Evolutionary conservation across 1,284 basidiomycete genomes (phyloP).

Genomic region (Apiotrichum montevideense): DNA sequence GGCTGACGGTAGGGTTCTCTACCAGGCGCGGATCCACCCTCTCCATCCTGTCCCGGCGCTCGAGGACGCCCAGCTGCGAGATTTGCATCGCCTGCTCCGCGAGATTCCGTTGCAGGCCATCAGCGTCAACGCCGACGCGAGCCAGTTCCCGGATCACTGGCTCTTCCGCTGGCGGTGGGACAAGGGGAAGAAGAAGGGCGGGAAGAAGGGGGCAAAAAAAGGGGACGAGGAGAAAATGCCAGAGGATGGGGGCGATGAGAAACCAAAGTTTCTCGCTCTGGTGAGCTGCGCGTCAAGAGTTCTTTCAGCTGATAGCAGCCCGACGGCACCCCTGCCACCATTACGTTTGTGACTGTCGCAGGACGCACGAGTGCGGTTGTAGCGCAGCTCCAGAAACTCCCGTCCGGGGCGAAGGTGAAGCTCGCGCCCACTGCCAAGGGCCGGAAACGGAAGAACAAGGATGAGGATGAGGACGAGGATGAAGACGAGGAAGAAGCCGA

Average conservation of each 20-base stretch:
- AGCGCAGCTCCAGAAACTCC: conserved; percentile 57
- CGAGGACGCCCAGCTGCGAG: conserved; percentile 51
- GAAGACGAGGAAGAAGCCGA: no score
- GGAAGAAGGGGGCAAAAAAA: conserved; percentile 11
- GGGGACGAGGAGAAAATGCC: conserved; percentile 14
- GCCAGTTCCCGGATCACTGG: conserved; percentile 58
- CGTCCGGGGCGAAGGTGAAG: conserved; percentile 26
- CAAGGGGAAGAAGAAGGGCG: conserved; percentile 60
- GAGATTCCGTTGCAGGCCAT: conserved; percentile 63
- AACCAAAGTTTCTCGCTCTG: conserved; percentile 50
- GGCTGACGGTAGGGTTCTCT: conserved; percentile 57
- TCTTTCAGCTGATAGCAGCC: conserved; percentile 50
- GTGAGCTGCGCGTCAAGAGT: conserved; percentile 45
- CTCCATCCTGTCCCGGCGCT: conserved; percentile 62
- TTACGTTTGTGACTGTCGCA: conserved; percentile 71
- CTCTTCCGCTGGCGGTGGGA: conserved; percentile 53
- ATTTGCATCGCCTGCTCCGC: conserved; percentile 56
- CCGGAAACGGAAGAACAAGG: conserved; percentile 12
- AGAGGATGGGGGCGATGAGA: conserved; percentile 23
- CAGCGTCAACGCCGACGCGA: conserved; percentile 64
- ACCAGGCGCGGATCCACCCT: conserved; percentile 70
- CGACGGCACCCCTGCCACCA: conserved; percentile 62
- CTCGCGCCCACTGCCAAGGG: conserved; percentile 7
- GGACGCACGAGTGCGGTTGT: conserved; percentile 74
- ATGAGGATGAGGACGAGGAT: no score